Evolutionary conservation across 176 grass and related monocot species (phyloP), one percentile per base, ranked within the genome.

Genomic region (Raddia distichophylla): DNA sequence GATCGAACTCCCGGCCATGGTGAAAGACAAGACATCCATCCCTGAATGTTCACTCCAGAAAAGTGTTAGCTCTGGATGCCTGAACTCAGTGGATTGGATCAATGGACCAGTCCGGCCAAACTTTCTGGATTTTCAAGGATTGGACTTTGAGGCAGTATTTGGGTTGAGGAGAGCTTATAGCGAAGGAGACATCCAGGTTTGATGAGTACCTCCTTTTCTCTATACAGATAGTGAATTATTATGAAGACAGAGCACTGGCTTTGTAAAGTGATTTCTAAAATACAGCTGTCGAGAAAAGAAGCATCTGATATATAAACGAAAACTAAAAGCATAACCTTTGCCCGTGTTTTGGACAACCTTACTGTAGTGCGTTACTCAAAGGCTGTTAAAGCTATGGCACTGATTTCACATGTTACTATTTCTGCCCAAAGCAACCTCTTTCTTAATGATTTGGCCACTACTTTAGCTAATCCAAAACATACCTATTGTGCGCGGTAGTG

Each of bases 141-240:
- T 99, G 19, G 93, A 99, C 90, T 86, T 96, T 49, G 97, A 91
- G 77, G 80, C 80, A 50, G 93, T 87, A n/a, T 96, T 91, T 71
- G 93, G 93, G 47, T 49, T 99, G 73, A 86, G 97, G 80, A 91
- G 97, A 74, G 91, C 97, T 47, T 99, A 87, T 48, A 99, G 97
- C 27, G 97, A 99, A 76, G 93, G 97, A 58, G 97, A 99, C 83
- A 99, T 99, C 81, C 84, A 99, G 97, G 97, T 99, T 46, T 32
- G 78, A 86, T 77, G 63, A 83, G 42, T 35, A 1, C 13, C 58
- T 77, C 66, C 8, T 75, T 80, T 48, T 60, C 52, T 81, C 43
- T 11, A 35, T 48, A 49, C 15, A 67, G 4, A 82, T 77, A 60
- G 54, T 78, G 78, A 77, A 81, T 85, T 49, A 16, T 89, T 71